phyloP scores from a whole-genome alignment of 2,329 filamentous ascomycete species.

The Verruconis gallopava region DNA sequence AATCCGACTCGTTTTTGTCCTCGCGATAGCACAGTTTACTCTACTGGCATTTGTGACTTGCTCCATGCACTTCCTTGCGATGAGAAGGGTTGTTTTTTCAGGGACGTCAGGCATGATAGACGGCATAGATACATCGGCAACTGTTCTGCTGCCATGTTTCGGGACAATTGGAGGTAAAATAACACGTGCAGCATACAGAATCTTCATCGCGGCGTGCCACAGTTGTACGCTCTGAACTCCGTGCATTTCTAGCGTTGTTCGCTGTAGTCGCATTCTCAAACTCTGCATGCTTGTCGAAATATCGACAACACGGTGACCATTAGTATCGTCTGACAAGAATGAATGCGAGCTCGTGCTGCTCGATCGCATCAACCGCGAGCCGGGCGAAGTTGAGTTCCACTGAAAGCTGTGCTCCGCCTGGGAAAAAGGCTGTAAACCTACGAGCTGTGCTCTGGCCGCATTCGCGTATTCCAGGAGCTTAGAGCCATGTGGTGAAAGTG shows the following conservation, averaged over 20 bases:
- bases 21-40: not conserved
- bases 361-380: not conserved
- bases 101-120: not conserved
- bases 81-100: not conserved
- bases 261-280: slow-evolving; percentile 27
- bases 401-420: not conserved
- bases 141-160: not conserved
- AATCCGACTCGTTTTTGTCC: not conserved
- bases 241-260: slow-evolving; percentile 22
- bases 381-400: not conserved
- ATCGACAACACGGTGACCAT: not conserved
- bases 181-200: slow-evolving; percentile 20
- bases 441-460: slow-evolving; percentile 14
- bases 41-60: not conserved
- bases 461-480: slow-evolving; percentile 24
- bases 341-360: not conserved
- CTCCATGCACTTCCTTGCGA: not conserved
- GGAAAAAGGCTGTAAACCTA: slow-evolving; percentile 6
- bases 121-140: not conserved
- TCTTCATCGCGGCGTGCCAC: slow-evolving; percentile 24
- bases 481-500: slow-evolving; percentile 18
- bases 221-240: slow-evolving; percentile 23
- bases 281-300: slow-evolving; percentile 19
- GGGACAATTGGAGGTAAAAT: slow-evolving; percentile 12
- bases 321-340: not conserved